These are phyloP conservation scores for Mycosarcoma maydis DNA, from an alignment of 1,284 basidiomycete genomes.

Conservation along the genomic window DNA sequence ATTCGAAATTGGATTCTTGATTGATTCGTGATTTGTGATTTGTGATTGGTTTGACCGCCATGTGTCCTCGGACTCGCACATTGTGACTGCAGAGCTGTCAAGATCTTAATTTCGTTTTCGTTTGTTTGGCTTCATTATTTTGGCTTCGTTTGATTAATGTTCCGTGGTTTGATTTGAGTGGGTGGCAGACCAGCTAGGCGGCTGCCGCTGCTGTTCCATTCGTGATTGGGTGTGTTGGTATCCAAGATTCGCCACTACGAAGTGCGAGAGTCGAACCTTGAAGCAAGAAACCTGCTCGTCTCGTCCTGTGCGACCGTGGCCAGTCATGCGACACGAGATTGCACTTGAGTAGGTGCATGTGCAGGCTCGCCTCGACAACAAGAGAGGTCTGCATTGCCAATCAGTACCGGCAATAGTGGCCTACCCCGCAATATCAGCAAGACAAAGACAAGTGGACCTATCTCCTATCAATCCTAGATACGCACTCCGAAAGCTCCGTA, in stretches of 20 bases:
- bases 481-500: not conserved
- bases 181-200: not conserved
- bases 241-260: not conserved
- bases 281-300: not conserved
- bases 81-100: conserved; percentile 1
- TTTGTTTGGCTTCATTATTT: no score
- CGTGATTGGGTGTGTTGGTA: no score
- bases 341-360: no score
- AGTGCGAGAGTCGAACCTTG: not conserved
- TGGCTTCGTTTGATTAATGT: no score
- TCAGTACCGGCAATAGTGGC: not conserved
- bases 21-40: no score
- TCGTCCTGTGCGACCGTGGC: not conserved
- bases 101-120: not conserved
- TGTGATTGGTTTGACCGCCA: conserved; percentile 3
- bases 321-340: not conserved
- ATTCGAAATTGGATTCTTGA: no score
- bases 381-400: no score
- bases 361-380: not conserved
- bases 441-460: conserved; percentile 5
- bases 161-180: not conserved
- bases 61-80: no score
- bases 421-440: conserved; percentile 5
- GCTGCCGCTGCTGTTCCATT: not conserved
- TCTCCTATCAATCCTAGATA: conserved; percentile 36